Evolutionary conservation across 1,284 basidiomycete species (phyloP).

Genomic region (Butyriboletus appendiculatus): DNA sequence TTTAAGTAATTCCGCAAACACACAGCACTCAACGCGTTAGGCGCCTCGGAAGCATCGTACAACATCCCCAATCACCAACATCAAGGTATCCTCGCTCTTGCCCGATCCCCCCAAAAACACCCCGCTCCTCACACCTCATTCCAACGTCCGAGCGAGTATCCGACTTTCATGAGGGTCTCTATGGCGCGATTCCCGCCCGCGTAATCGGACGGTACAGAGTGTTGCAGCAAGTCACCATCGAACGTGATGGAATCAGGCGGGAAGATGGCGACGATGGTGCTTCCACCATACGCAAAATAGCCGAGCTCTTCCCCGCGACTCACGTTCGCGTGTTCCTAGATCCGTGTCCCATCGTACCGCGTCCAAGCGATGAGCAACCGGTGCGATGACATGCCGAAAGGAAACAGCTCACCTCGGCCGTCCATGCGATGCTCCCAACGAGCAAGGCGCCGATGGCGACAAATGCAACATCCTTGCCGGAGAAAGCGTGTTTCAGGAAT

Average conservation of each 20-base stretch:
- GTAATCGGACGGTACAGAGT: constrained; percentile 42
- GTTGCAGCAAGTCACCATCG: constrained; percentile 67
- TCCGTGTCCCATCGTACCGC: constrained; percentile 22
- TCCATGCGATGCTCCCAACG: constrained; percentile 57
- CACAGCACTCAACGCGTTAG: not conserved
- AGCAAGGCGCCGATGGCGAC: constrained; percentile 68
- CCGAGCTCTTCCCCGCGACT: constrained; percentile 60
- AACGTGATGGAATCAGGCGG: constrained; percentile 59
- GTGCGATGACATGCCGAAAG: not conserved
- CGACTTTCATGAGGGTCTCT: constrained; percentile 74
- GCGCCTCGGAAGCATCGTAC: not conserved
- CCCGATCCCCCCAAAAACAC: not conserved
- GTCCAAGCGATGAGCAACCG: constrained; percentile 16
- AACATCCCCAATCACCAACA: not conserved
- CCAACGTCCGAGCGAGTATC: constrained; percentile 30
- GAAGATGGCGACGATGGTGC: constrained; percentile 68
- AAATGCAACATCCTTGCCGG: constrained; percentile 52
- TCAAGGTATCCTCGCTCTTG: too few relatives aligned
- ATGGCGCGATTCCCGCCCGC: constrained; percentile 27
- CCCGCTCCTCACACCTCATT: constrained; percentile 7
- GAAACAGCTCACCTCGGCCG: constrained; percentile 33
- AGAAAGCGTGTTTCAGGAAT: constrained; percentile 47
- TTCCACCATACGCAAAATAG: constrained; percentile 70
- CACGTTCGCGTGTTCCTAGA: constrained; percentile 37
- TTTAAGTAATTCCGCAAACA: not conserved